A percentile compares a stretch with the other conserved stretches of the same genome.
phyloP scores from a whole-genome alignment of 805 yeast genomes.

The Lipomyces spencermartinsiae region DNA sequence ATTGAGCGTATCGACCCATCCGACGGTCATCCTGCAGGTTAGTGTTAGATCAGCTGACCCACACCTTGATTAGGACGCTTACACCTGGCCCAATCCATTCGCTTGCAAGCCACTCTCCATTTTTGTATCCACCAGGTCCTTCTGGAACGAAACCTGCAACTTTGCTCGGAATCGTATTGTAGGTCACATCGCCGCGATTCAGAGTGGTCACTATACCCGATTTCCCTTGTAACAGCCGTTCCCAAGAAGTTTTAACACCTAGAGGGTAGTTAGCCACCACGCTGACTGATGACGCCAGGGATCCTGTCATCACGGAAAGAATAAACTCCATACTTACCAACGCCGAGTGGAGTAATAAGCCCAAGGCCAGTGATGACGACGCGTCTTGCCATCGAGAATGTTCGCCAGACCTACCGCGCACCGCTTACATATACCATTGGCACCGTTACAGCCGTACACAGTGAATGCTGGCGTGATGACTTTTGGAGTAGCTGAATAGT shows the following conservation, averaged over 20 bases:
- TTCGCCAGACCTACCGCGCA: background rate
- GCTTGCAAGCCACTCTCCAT: conserved; percentile 58
- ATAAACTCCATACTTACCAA: conserved; percentile 54
- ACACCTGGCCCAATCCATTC: conserved; percentile 55
- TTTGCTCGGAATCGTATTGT: conserved; percentile 65
- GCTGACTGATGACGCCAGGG: background rate
- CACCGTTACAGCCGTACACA: background rate
- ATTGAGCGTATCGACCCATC: conserved; percentile 75
- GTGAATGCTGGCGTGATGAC: background rate
- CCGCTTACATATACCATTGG: background rate
- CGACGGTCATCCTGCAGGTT: conserved; percentile 57
- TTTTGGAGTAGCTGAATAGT: background rate
- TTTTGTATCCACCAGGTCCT: conserved; percentile 48
- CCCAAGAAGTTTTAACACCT: conserved; percentile 47
- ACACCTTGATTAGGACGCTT: background rate
- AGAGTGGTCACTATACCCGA: conserved; percentile 48
- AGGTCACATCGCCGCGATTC: conserved; percentile 53
- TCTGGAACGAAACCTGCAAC: conserved; percentile 78
- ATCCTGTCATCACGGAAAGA: background rate
- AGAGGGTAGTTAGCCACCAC: background rate
- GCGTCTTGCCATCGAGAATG: conserved; percentile 47
- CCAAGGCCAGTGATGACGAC: conserved; percentile 96
- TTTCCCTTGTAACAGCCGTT: conserved; percentile 44
- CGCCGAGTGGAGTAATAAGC: conserved; percentile 83
- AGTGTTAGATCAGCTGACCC: conserved; percentile 1